Percentiles rank a stretch among this genome's conserved stretches.
Conservation (phyloP, 2,329 filamentous ascomycete genomes). For the Verticillium dahliae region DNA sequence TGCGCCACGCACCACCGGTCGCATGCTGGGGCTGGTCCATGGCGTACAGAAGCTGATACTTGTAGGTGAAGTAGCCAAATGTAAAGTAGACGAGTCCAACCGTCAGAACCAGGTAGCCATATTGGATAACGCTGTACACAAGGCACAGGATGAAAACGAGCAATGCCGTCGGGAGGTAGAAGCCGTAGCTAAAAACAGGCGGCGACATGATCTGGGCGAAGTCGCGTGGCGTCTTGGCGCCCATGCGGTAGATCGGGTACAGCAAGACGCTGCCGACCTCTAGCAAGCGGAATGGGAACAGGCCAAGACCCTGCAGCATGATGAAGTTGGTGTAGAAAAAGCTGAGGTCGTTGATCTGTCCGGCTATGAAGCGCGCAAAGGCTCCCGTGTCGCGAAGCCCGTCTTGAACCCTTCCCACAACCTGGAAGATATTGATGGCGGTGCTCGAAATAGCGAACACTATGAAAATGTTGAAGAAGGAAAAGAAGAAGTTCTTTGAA, state of each 20-base stretch:
- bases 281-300: slow-evolving; percentile 86
- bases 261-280: slow-evolving; percentile 81
- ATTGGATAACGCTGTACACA: slow-evolving; percentile 82
- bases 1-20: slow-evolving; percentile 89
- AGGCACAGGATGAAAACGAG: slow-evolving; percentile 92
- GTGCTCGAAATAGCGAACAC: slow-evolving; percentile 87
- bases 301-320: slow-evolving; percentile 84
- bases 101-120: slow-evolving; percentile 73
- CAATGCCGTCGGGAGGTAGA: slow-evolving; percentile 87
- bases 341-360: slow-evolving; percentile 66
- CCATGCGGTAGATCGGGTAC: slow-evolving; percentile 73
- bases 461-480: slow-evolving; percentile 97
- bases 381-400: slow-evolving; percentile 72
- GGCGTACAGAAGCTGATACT: slow-evolving; percentile 94
- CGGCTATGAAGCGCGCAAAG: slow-evolving; percentile 69
- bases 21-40: slow-evolving; percentile 97
- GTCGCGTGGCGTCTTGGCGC: slow-evolving; percentile 83
- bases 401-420: slow-evolving; percentile 65
- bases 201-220: slow-evolving; percentile 76
- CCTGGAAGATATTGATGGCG: slow-evolving; percentile 71
- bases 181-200: slow-evolving; percentile 88
- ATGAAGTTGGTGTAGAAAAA: slow-evolving; percentile 93
- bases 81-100: slow-evolving; percentile 79
- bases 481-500: slow-evolving; percentile 99
- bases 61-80: slow-evolving; percentile 84